A percentile compares a stretch with the other conserved stretches of the same genome.
Conservation (phyloP, 2,329 filamentous ascomycete species). For the Colletotrichum sp. region DNA sequence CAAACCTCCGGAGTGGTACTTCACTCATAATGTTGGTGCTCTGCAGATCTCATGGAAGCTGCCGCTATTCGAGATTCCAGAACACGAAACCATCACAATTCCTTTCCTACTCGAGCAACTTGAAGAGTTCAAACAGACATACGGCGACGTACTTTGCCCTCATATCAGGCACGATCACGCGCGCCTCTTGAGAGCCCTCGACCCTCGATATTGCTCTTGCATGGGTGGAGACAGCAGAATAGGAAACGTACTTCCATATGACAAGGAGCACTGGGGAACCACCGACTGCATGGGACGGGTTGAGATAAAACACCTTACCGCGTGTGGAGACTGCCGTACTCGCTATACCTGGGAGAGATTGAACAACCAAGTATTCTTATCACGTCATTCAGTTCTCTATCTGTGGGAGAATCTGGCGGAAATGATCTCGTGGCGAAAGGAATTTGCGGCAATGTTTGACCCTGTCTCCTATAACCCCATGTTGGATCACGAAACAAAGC, state of each 20-base stretch:
- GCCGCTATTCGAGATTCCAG: not conserved
- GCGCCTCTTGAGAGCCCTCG: not conserved
- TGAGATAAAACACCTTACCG: not conserved
- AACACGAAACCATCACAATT: not conserved
- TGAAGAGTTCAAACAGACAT: not conserved
- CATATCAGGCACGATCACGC: not conserved
- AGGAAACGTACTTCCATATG: not conserved
- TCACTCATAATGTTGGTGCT: not conserved
- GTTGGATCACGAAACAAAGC: not conserved
- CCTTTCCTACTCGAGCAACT: not conserved
- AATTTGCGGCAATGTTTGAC: not conserved
- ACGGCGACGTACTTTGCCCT: not conserved
- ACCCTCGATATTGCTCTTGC: not conserved
- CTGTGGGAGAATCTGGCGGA: not conserved
- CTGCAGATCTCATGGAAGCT: not conserved
- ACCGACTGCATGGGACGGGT: not conserved
- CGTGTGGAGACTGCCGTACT: not conserved
- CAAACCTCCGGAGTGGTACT: not conserved
- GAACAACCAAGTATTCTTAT: not conserved
- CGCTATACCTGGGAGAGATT: not conserved
- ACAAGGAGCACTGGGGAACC: not conserved
- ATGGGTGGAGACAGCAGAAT: not conserved
- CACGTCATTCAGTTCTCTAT: not conserved
- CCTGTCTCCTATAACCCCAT: not conserved
- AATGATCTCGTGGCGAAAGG: too few species aligned